These are phyloP conservation scores for Kwoniella pini DNA, from an alignment of 768 basidiomycete genomes.

Conservation along the genomic window DNA sequence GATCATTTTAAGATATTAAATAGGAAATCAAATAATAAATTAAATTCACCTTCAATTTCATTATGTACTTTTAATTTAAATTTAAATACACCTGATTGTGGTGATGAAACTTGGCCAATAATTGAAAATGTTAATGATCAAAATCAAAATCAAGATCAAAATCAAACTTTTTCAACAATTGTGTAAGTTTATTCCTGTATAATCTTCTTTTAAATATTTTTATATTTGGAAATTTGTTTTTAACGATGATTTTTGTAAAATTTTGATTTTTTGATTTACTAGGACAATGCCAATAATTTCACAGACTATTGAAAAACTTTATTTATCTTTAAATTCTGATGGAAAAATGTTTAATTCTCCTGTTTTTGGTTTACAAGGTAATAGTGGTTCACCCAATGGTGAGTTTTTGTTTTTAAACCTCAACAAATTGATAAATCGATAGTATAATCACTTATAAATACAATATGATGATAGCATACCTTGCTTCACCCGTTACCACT, in stretches of 20 bases:
- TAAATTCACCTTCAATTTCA: constrained; percentile 7
- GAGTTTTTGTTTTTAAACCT: not conserved
- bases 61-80: constrained; percentile 2
- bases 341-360: constrained; percentile 9
- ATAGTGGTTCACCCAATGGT: constrained; percentile 17
- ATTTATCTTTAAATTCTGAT: constrained; percentile 15
- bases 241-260: too few relatives aligned
- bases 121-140: constrained; percentile 15
- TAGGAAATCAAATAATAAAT: too few relatives aligned
- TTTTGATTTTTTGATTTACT: too few relatives aligned
- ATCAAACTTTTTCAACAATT: constrained; percentile 13
- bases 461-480: constrained; percentile 4
- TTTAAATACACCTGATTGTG: not conserved
- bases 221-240: too few relatives aligned
- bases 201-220: too few relatives aligned
- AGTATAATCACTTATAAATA: not conserved
- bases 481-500: constrained; percentile 5
- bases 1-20: too few relatives aligned
- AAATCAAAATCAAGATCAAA: constrained; percentile 1
- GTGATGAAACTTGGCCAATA: not conserved
- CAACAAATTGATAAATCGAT: too few relatives aligned
- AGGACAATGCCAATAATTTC: constrained; percentile 24
- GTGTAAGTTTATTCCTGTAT: too few relatives aligned
- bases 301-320: constrained; percentile 8
- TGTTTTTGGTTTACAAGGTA: constrained; percentile 5